Base-by-base conservation (phyloP, 257 asterid genomes). In the Solanum dulcamara region DNA sequence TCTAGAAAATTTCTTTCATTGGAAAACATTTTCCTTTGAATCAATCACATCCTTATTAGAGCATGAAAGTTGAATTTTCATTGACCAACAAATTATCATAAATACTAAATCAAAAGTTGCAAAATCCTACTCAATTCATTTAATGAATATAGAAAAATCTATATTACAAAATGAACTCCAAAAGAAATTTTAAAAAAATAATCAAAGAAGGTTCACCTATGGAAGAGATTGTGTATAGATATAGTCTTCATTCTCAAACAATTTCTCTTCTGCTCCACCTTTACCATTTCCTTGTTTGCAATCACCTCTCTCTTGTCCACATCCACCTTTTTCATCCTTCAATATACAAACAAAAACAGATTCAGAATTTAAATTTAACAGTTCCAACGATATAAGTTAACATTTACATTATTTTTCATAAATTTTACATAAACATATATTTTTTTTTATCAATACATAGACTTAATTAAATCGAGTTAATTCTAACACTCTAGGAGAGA, bases 141-240 rank as follows among this genome's bases (percentile, higher is more conserved):
- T 46, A 40, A 77, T 46, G 62, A 15, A 77, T 1, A 24, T 18
- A 79, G 20, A n/a, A 46, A 46, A 77, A 77, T 77, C 81, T 77
- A 77, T 77, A 2, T 46, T 77, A 77, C 42, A 77, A 46, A 77
- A 42, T 77, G 37, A 44, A 26, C 26, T 0, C 11, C 38, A 37
- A 15, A 13, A 74, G 7, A 14, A 50, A n/a, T n/a, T n/a, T 11
- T 11, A 42, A n/a, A 74, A 13, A n/a, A 22, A 64, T 18, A n/a
- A 30, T 18, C 71, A 11, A 12, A 51, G 10, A 74, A 14, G 38
- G 62, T 33, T 64, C 35, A 48, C 24, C 70, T 50, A 90, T 51
- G 93, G 93, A 81, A 86, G 84, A 22, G 91, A 89, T 72, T 90
- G 91, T 38, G 93, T 90, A 59, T 90, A 89, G 82, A 90, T 89